Evolutionary conservation across 2,329 filamentous ascomycete species (phyloP).

Genomic region (Paecilomyces dactylethromorphus): DNA sequence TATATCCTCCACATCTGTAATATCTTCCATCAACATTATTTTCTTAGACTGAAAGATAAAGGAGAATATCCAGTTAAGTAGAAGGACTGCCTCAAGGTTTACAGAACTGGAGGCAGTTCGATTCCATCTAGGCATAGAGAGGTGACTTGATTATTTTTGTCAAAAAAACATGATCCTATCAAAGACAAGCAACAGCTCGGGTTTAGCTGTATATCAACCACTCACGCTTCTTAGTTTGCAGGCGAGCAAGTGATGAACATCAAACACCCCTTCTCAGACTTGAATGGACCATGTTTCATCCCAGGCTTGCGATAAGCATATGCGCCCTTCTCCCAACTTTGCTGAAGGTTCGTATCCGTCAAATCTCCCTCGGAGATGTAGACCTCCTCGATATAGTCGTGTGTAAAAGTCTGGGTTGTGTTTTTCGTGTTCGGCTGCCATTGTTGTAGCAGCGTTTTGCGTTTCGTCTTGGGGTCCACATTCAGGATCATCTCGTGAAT

Average conservation of each 20-base stretch:
- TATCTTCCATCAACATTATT: no score
- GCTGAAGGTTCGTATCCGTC: constrained; percentile 22
- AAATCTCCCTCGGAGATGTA: constrained; percentile 31
- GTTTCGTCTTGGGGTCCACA: constrained; percentile 20
- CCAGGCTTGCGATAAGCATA: constrained; percentile 37
- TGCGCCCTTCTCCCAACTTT: constrained; percentile 26
- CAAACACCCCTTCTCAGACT: constrained; percentile 28
- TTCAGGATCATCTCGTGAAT: constrained; percentile 33
- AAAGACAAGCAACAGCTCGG: no score
- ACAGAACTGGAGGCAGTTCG: no score
- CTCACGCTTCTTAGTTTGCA: background rate
- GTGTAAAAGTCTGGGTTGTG: constrained; percentile 22
- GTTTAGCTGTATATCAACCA: background rate
- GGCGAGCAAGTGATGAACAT: constrained; percentile 17
- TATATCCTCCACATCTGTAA: no score
- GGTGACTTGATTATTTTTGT: no score
- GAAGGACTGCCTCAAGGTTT: no score
- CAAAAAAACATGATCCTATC: no score
- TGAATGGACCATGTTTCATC: constrained; percentile 36
- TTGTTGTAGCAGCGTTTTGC: constrained; percentile 27
- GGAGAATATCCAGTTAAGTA: no score
- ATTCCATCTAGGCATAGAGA: no score
- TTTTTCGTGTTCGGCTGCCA: constrained; percentile 27
- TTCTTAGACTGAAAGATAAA: no score
- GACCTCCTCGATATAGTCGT: constrained; percentile 35